Evolutionary conservation across 2,329 filamentous ascomycete species (phyloP).

Genomic region (Exophiala dermatitidis): DNA sequence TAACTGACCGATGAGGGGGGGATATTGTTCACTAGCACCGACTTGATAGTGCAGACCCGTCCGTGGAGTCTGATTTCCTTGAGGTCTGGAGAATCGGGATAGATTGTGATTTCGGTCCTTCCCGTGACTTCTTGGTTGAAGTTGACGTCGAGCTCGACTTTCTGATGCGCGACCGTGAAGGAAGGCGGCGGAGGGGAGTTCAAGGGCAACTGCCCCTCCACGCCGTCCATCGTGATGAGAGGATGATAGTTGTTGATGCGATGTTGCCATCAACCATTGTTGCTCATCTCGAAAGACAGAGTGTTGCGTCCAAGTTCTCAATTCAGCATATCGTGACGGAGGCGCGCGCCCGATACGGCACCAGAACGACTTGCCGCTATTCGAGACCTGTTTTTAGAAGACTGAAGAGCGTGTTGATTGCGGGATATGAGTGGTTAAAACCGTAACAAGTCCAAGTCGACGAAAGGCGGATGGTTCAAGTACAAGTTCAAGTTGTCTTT

Average conservation of each 20-base stretch:
- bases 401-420: too few relatives aligned
- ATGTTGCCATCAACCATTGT: background rate
- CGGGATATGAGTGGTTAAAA: too few relatives aligned
- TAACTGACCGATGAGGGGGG: slow-evolving; percentile 33
- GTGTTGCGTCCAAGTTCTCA: background rate
- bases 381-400: too few relatives aligned
- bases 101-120: slow-evolving; percentile 72
- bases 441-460: too few relatives aligned
- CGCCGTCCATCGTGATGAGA: slow-evolving; percentile 1
- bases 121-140: slow-evolving; percentile 72
- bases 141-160: slow-evolving; percentile 82
- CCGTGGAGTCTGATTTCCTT: slow-evolving; percentile 53
- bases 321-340: background rate
- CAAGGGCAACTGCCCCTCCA: slow-evolving; percentile 3
- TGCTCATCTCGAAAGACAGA: background rate
- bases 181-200: slow-evolving; percentile 2
- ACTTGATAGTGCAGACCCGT: slow-evolving; percentile 53
- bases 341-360: too few relatives aligned
- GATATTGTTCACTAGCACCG: slow-evolving; percentile 43
- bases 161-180: slow-evolving; percentile 63
- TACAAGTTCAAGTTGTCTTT: too few relatives aligned
- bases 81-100: slow-evolving; percentile 52
- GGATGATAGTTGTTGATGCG: background rate
- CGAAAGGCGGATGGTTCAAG: too few relatives aligned
- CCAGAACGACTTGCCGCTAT: too few relatives aligned